A percentile compares a stretch with the other conserved stretches of the same genome.
Evolutionary conservation across 2,329 filamentous ascomycete genomes (phyloP).

Genomic region (Fusarium nelsonii): DNA sequence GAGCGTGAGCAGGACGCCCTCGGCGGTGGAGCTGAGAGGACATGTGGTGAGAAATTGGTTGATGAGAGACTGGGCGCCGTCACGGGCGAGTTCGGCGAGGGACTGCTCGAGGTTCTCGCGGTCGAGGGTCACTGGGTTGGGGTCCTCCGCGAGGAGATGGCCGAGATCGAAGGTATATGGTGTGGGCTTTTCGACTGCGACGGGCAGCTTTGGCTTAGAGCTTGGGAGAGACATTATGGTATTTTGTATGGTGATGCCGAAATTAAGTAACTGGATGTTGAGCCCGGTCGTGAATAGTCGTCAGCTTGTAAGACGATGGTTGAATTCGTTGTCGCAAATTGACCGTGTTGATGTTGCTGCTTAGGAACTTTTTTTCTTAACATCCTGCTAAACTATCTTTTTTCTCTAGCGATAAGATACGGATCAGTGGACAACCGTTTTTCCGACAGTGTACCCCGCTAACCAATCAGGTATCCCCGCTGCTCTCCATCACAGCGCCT

Average conservation of each 20-base stretch:
- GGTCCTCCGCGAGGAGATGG: constrained; percentile 85
- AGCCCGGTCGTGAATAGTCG: background rate
- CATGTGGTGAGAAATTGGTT: constrained; percentile 95
- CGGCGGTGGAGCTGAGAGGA: constrained; percentile 76
- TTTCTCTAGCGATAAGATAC: constrained; percentile 48
- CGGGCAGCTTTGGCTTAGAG: constrained; percentile 65
- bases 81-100: constrained; percentile 81
- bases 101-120: constrained; percentile 70
- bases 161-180: constrained; percentile 95
- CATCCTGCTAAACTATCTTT: constrained; percentile 18
- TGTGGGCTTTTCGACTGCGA: constrained; percentile 82
- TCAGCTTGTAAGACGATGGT: constrained; percentile 2
- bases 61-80: constrained; percentile 90
- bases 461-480: constrained; percentile 36
- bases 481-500: constrained; percentile 15
- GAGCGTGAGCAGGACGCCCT: constrained; percentile 82
- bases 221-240: constrained; percentile 53
- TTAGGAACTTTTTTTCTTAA: constrained; percentile 44
- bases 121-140: constrained; percentile 79
- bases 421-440: constrained; percentile 47
- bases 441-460: constrained; percentile 28
- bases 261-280: background rate
- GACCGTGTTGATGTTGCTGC: constrained; percentile 22
- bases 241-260: constrained; percentile 2
- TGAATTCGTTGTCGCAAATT: constrained; percentile 13